These are phyloP conservation scores for Leishmania guyanensis DNA, from an alignment of 208 protist genomes.

Conservation along the genomic window DNA sequence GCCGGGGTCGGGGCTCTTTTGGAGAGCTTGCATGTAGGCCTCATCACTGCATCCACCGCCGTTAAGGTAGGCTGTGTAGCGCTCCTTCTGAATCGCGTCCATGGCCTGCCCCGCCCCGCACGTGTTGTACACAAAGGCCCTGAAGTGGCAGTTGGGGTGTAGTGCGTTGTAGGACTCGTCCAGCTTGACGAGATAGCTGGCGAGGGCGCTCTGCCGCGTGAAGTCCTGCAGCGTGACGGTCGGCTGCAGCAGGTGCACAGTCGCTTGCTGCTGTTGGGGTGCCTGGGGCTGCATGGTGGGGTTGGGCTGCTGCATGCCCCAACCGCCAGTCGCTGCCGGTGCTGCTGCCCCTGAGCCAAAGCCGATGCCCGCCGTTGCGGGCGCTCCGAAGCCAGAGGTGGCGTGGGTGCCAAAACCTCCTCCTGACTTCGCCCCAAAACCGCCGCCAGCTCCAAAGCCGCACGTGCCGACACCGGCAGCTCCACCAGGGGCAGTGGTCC, in stretches of 20 bases:
- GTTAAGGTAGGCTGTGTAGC: conserved; percentile 55
- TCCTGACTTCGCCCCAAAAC: not conserved
- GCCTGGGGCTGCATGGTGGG: not conserved
- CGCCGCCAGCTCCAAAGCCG: conserved; percentile 2
- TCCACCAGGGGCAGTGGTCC: not conserved
- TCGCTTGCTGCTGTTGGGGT: not conserved
- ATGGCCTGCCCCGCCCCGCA: conserved; percentile 54
- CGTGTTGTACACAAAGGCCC: conserved; percentile 77
- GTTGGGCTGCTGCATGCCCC: conserved; percentile 10
- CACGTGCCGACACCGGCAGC: not conserved
- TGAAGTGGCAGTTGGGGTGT: conserved; percentile 66
- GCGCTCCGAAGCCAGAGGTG: conserved; percentile 17
- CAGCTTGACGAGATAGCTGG: conserved; percentile 62
- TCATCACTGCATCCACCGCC: conserved; percentile 61
- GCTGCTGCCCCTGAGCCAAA: conserved; percentile 19
- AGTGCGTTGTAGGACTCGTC: conserved; percentile 76
- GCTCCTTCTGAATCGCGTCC: conserved; percentile 62
- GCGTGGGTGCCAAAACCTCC: not conserved
- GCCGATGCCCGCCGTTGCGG: conserved; percentile 3
- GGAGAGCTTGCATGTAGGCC: conserved; percentile 53
- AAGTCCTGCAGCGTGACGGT: conserved; percentile 45
- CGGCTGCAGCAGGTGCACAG: conserved; percentile 7
- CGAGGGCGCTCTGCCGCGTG: conserved; percentile 54
- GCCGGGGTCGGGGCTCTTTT: conserved; percentile 55
- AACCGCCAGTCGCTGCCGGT: not conserved